phyloP scores from a whole-genome alignment of 2,329 filamentous ascomycete genomes.

The Rhynchosporium agropyri region DNA sequence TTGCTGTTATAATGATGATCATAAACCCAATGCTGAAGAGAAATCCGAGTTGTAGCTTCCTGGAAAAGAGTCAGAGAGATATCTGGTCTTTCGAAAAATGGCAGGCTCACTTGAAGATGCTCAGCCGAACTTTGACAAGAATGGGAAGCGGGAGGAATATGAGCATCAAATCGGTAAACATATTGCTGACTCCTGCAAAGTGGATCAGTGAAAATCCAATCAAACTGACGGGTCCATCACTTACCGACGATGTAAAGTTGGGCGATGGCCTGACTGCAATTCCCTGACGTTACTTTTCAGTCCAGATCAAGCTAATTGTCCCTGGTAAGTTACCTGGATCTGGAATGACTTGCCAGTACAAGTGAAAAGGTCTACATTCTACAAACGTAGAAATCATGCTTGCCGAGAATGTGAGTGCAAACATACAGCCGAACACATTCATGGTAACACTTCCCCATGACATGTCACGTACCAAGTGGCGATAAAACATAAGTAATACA shows the following conservation, averaged over 20 bases:
- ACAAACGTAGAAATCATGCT: constrained; percentile 26
- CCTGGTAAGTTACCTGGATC: constrained; percentile 26
- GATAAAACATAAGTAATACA: constrained; percentile 25
- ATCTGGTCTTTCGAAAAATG: background rate
- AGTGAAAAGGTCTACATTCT: constrained; percentile 28
- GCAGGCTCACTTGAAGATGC: constrained; percentile 1
- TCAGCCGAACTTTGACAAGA: constrained; percentile 22
- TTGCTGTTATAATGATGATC: constrained; percentile 27
- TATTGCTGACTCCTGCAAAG: constrained; percentile 26
- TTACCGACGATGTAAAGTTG: constrained; percentile 19
- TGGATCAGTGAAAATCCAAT: constrained; percentile 8
- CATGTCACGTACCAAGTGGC: constrained; percentile 22
- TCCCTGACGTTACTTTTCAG: constrained; percentile 8
- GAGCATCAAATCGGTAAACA: constrained; percentile 32
- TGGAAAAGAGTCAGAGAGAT: background rate
- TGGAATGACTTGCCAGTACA: constrained; percentile 32
- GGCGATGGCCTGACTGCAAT: constrained; percentile 13
- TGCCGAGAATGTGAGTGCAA: constrained; percentile 26
- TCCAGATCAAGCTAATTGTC: background rate
- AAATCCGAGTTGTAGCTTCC: constrained; percentile 21
- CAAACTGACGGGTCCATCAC: constrained; percentile 12
- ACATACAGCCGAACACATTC: constrained; percentile 24
- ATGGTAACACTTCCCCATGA: constrained; percentile 17
- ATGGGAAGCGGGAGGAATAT: constrained; percentile 31
- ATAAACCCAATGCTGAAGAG: constrained; percentile 22